Evolutionary conservation across 2,329 filamentous ascomycete species (phyloP).

Genomic region (Microsporum ferrugineum): DNA sequence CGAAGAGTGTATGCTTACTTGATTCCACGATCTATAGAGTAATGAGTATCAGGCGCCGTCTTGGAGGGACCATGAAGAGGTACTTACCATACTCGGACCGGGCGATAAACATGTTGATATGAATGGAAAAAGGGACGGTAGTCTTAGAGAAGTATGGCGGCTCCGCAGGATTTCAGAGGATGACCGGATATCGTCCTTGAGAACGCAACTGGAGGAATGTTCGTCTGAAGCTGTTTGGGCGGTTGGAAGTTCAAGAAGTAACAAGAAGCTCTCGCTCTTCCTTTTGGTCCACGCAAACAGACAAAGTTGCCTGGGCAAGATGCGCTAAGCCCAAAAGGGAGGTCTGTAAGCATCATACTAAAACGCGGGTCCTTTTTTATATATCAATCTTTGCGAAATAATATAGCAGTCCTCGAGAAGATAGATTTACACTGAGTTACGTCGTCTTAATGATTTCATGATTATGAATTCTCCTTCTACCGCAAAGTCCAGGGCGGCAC

Average conservation of each 20-base stretch:
- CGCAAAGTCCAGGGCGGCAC: conserved; percentile 28
- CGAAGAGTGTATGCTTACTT: conserved; percentile 52
- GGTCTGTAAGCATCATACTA: conserved; percentile 3
- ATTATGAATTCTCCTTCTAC: conserved; percentile 16
- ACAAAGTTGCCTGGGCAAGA: conserved; percentile 13
- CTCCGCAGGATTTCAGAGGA: neutral
- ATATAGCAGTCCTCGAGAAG: neutral
- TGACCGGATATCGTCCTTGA: neutral
- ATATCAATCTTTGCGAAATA: neutral
- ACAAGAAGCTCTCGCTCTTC: neutral
- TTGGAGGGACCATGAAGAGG: conserved; percentile 15
- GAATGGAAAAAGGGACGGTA: neutral
- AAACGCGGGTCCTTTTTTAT: neutral
- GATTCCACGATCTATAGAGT: conserved; percentile 75
- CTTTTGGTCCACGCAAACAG: conserved; percentile 14
- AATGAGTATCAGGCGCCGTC: conserved; percentile 7
- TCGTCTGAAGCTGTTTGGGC: conserved; percentile 8
- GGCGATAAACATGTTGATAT: conserved; percentile 89
- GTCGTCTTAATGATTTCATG: conserved; percentile 15
- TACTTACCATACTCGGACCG: conserved; percentile 96
- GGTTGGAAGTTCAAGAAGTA: conserved; percentile 1
- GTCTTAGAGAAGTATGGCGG: neutral
- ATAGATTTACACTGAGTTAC: neutral
- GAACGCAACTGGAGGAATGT: neutral
- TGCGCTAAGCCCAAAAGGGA: conserved; percentile 18